These are phyloP conservation scores for Coniochaeta pulveracea DNA, from an alignment of 2,329 filamentous ascomycete species.

Conservation along the genomic window DNA sequence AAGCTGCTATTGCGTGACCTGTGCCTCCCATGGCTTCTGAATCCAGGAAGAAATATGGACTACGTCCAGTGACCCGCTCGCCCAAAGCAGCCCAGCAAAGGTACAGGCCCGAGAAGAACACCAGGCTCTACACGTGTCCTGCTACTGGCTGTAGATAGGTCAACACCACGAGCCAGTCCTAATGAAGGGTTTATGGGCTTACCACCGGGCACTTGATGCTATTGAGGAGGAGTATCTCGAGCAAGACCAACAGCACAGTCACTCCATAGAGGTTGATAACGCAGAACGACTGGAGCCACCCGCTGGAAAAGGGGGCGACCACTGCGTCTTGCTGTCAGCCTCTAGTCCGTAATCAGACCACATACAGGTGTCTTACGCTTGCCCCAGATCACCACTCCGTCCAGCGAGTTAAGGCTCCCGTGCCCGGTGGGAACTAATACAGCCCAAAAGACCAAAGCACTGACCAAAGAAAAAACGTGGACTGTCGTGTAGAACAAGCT, in stretches of 20 bases:
- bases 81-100: slow-evolving; percentile 38
- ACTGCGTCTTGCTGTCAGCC: slow-evolving; percentile 3
- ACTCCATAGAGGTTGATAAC: slow-evolving; percentile 34
- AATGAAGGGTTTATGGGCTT: slow-evolving; percentile 11
- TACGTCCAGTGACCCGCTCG: slow-evolving; percentile 30
- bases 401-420: slow-evolving; percentile 14
- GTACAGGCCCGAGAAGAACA: slow-evolving; percentile 30
- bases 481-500: slow-evolving; percentile 36
- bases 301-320: slow-evolving; percentile 20
- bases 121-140: slow-evolving; percentile 28
- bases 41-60: slow-evolving; percentile 41
- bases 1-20: too few relatives aligned
- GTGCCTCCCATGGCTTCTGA: slow-evolving; percentile 27
- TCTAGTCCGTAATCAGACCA: too few relatives aligned
- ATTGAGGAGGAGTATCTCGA: slow-evolving; percentile 38
- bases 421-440: slow-evolving; percentile 24
- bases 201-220: slow-evolving; percentile 40
- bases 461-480: slow-evolving; percentile 36
- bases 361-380: too few relatives aligned
- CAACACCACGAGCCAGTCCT: not conserved
- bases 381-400: too few relatives aligned
- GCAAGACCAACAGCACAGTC: slow-evolving; percentile 28
- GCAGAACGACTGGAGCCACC: slow-evolving; percentile 33
- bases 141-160: slow-evolving; percentile 26
- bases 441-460: slow-evolving; percentile 37